These are phyloP conservation scores for Phytophthora macrochlamydospora DNA, from an alignment of 352 stramenopile species.

Conservation along the genomic window DNA sequence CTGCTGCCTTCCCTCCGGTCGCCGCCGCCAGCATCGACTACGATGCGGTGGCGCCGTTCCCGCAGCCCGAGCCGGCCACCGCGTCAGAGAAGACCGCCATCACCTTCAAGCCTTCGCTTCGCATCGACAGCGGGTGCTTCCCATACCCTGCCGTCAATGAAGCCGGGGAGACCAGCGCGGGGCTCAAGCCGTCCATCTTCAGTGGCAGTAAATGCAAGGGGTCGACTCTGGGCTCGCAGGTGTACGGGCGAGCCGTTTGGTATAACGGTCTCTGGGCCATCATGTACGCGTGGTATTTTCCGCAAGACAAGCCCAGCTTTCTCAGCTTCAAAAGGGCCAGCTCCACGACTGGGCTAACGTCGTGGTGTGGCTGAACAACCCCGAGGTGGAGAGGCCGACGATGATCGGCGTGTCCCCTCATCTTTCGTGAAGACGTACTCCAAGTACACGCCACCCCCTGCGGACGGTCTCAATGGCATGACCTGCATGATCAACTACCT, in stretches of 20 bases:
- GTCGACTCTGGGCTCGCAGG: slow-evolving; percentile 6
- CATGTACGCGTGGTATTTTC: too few relatives aligned
- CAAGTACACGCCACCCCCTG: slow-evolving; percentile 18
- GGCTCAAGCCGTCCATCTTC: slow-evolving; percentile 8
- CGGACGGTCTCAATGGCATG: slow-evolving; percentile 10
- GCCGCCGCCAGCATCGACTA: not conserved
- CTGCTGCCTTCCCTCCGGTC: not conserved
- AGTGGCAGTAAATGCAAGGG: slow-evolving; percentile 1
- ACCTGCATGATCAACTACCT: slow-evolving; percentile 19
- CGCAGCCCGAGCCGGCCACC: slow-evolving; percentile 17
- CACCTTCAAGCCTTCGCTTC: slow-evolving; percentile 39
- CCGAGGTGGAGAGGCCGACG: slow-evolving; percentile 7
- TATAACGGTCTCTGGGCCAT: not conserved
- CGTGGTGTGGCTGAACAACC: slow-evolving; percentile 39
- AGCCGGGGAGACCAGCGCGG: slow-evolving; percentile 29
- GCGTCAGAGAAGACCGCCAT: slow-evolving; percentile 24
- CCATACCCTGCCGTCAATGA: slow-evolving; percentile 37
- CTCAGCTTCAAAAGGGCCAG: slow-evolving; percentile 22
- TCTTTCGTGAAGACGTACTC: slow-evolving; percentile 12
- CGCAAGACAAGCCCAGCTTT: slow-evolving; percentile 25
- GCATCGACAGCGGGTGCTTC: slow-evolving; percentile 32
- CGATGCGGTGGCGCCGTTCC: slow-evolving; percentile 3
- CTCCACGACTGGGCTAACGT: slow-evolving; percentile 40
- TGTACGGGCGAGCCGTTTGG: slow-evolving; percentile 13
- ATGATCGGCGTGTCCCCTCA: slow-evolving; percentile 16